phyloP scores from a whole-genome alignment of 441 rosid genomes.

The Capsella rubella region DNA sequence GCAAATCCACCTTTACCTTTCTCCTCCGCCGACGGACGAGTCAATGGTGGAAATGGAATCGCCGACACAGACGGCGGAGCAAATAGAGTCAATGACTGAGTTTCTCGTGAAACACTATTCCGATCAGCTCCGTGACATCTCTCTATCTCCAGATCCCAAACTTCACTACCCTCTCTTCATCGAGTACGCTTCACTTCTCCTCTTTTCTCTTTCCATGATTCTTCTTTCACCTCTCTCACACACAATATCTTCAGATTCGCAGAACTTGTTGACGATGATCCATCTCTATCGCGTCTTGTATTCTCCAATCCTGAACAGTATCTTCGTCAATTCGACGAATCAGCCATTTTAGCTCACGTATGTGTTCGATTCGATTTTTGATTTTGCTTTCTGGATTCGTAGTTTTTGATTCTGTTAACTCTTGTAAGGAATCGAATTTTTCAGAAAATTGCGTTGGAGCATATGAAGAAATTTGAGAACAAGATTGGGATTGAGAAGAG shows the following conservation, averaged over 20 bases:
- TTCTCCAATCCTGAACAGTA: slow-evolving; percentile 64
- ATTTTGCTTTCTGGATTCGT: no score
- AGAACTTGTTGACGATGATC: slow-evolving; percentile 73
- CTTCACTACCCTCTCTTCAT: slow-evolving; percentile 80
- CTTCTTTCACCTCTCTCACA: not conserved
- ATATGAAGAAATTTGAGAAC: slow-evolving; percentile 56
- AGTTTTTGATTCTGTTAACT: no score
- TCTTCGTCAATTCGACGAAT: slow-evolving; percentile 68
- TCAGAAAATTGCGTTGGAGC: slow-evolving; percentile 72
- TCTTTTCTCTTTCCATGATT: not conserved
- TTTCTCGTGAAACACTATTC: slow-evolving; percentile 63
- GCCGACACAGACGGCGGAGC: slow-evolving; percentile 45
- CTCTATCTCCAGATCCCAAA: slow-evolving; percentile 71
- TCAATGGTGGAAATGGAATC: slow-evolving; percentile 37
- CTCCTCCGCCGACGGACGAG: slow-evolving; percentile 23
- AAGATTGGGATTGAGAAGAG: slow-evolving; percentile 67
- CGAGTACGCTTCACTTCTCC: slow-evolving; percentile 52
- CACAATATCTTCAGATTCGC: slow-evolving; percentile 57
- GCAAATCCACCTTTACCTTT: slow-evolving; percentile 10
- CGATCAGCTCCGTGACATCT: slow-evolving; percentile 67
- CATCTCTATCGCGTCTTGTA: slow-evolving; percentile 63
- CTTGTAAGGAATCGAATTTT: not conserved
- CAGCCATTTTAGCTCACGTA: slow-evolving; percentile 88
- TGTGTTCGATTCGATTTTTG: not conserved
- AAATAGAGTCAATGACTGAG: slow-evolving; percentile 58